Base-by-base conservation (phyloP, 2,329 filamentous ascomycete genomes). In the Lasiodiplodia citricola region DNA sequence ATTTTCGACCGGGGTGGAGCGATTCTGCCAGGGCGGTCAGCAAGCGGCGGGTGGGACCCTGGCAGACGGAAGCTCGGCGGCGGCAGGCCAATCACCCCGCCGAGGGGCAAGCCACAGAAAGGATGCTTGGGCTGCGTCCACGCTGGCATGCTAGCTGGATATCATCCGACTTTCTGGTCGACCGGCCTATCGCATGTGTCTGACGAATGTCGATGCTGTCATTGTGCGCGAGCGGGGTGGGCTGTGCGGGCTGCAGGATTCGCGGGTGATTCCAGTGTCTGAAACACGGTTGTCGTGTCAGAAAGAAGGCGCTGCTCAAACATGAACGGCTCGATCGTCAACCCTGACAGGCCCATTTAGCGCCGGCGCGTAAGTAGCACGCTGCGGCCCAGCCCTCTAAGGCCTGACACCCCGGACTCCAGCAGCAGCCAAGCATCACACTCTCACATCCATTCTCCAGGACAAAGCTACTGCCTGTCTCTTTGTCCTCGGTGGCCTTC, bases 341-440 rank as follows among this genome's bases (percentile, higher is more conserved):
- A 52, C 60, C 60, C 47, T 64, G 60, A 64, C 60, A 64, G 60
- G 60, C 60, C 28, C 44, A 52, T 31, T 25, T 64, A 64, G 60
- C 60, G 60, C 60, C 60, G 60, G 60, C 60, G 60, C 60, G 60
- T 64, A 47, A n/a, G 44, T 47, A 64, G 37, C 58, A 62, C 37
- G 41, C 41, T 47, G 58, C 58, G 41, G 41, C 58, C 56, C 56
- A 60, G 56, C 56, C 56, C 56, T 60, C 37, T 6, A 28, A 38
- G 18, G 54, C 31, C 55, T 58, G 55, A 21, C 31, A 41, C 57
- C 55, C 44, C 60, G 60, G 60, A 52, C 44, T 16, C 60, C 31
- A 31, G 60, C 60, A 64, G 60, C 18, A 50, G 60, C 60, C 60
- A 64, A 64, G 60, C 60, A 64, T 64, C 60, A 64, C 47, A 64